A percentile compares a stretch with the other conserved stretches of the same genome.
Conservation (phyloP, 257 asterid species). For the Solanum arcanum region DNA sequence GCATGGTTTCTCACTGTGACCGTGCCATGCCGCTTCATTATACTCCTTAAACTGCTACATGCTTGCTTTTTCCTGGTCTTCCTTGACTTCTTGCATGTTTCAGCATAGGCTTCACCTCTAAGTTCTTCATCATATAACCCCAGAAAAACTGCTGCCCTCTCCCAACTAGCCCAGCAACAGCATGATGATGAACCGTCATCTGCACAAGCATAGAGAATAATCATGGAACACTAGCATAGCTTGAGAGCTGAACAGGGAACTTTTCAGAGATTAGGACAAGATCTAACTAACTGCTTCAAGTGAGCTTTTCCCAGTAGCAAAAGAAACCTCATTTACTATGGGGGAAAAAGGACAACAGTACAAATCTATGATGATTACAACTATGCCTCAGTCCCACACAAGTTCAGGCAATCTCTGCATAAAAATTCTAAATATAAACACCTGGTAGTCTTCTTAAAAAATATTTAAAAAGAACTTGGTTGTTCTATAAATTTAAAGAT, state of each 20-base stretch:
- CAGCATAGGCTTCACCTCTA: slow-evolving; percentile 7
- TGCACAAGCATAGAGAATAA: slow-evolving; percentile 7
- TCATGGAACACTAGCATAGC: not conserved
- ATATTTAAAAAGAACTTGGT: not conserved
- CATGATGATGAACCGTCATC: slow-evolving; percentile 75
- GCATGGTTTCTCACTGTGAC: slow-evolving; percentile 46
- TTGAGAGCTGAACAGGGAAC: not conserved
- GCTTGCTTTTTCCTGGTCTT: slow-evolving; percentile 2
- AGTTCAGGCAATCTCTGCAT: not conserved
- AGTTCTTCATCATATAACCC: slow-evolving; percentile 22
- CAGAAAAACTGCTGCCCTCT: slow-evolving; percentile 54
- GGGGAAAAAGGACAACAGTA: not conserved
- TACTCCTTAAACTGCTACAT: slow-evolving; percentile 14
- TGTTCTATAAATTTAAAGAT: not conserved
- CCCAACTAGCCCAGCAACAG: slow-evolving; percentile 70
- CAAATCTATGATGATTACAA: not conserved
- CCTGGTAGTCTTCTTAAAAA: not conserved
- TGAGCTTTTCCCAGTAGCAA: not conserved
- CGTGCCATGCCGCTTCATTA: slow-evolving; percentile 36
- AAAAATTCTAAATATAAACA: not conserved
- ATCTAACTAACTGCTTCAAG: not conserved
- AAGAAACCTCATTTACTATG: not conserved
- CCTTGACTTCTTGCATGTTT: not conserved
- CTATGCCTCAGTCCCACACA: not conserved
- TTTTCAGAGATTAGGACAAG: not conserved